A percentile compares a stretch with the other conserved stretches of the same genome.
These are phyloP conservation scores for Syzygium grande DNA, from an alignment of 345 rosid genomes.

Conservation along the genomic window DNA sequence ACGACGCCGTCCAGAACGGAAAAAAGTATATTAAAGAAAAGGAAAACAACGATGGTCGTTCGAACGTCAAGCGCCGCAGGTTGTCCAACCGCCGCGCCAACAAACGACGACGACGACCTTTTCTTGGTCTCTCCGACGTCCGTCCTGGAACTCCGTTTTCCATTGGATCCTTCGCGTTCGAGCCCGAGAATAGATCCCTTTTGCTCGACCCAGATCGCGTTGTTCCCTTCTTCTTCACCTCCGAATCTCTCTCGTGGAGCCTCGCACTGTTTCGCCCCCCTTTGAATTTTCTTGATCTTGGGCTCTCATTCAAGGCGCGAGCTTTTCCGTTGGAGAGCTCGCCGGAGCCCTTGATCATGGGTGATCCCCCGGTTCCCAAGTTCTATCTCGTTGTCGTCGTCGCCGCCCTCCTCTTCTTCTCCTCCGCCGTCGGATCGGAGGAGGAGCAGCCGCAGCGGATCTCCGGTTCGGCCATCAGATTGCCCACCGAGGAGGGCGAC, in stretches of 20 bases:
- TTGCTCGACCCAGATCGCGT: background rate
- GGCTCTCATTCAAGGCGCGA: background rate
- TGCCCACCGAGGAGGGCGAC: conserved; percentile 20
- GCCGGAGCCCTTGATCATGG: background rate
- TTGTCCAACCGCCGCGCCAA: background rate
- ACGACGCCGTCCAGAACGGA: background rate
- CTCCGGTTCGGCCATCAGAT: conserved; percentile 9
- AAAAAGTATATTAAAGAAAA: background rate
- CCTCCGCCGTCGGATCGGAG: conserved; percentile 4
- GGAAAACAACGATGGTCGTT: background rate
- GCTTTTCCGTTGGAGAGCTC: background rate
- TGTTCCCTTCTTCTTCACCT: background rate
- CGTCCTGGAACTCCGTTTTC: background rate
- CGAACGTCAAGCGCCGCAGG: background rate
- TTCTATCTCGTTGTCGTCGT: background rate
- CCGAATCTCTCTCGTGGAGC: background rate
- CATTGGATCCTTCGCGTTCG: background rate
- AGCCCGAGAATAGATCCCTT: background rate
- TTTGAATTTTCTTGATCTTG: background rate
- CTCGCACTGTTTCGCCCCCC: background rate
- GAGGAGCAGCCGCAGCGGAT: background rate
- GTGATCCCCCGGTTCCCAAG: background rate
- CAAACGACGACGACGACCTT: background rate
- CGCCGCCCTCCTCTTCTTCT: background rate
- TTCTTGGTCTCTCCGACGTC: background rate